Evolutionary conservation across 148 eudicot genomes (phyloP), one percentile per base, ranked within the genome.

Genomic region (Fagopyrum tataricum): DNA sequence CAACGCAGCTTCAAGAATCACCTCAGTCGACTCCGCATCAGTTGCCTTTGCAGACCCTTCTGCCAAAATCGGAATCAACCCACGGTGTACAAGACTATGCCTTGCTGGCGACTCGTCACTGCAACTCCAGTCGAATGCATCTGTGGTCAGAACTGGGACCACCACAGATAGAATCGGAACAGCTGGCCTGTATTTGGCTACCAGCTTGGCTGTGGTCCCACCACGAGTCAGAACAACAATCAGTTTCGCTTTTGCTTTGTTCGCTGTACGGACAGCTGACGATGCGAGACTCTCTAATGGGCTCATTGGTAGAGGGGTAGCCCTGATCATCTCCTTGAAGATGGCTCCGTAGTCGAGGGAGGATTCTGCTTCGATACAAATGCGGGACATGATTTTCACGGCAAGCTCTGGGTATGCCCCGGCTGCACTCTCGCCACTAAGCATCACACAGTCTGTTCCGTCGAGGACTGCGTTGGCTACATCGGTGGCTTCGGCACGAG

Each of bases 11-110:
- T 89, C 90, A 73, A 91, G 71, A 24, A 91, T 91, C 51, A 86
- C 97, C 78, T 91, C 97, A 5, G 97, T 91, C 5, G 97, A 91
- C 82, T 91, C 97, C 1, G 94, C 84, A 72, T 91, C 97, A 18
- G 97, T 91, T 2, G 97, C 97, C 82, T 89, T 91, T 7, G 97
- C 94, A 8, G 97, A 91, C 23, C 94, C 97, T 73, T 91, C 97
- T 4, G 94, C 97, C 72, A 91, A 86, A 13, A 86, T 77, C 15
- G 97, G 97, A 43, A 91, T 87, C 77, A 91, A 73, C 11, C 92
- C 92, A 58, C 89, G 78, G 84, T 88, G 84, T 2, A 88, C 77
- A 24, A 88, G 81, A 78, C 92, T 86, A 48, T 88, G 92, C 86
- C 92, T 82, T 20, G 92, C 92, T 24, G 92, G 92, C 42, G 85